These are phyloP conservation scores for Vicia faba DNA, from an alignment of 306 rosid genomes.

Conservation along the genomic window DNA sequence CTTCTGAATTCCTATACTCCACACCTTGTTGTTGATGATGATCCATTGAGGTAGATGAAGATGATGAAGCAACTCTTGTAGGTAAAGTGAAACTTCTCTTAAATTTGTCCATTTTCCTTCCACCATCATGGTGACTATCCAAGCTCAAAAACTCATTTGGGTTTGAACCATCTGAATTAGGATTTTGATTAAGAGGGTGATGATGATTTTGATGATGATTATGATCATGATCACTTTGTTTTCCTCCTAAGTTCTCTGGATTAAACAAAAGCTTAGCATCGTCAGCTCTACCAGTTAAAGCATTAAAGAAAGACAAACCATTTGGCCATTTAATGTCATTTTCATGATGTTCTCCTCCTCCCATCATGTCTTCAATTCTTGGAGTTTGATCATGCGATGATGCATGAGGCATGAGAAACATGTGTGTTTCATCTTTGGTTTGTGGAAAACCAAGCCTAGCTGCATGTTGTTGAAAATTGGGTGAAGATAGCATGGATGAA, in stretches of 20 bases:
- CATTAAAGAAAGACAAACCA: slow-evolving; percentile 83
- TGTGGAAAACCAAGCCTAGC: slow-evolving; percentile 65
- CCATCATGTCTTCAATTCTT: slow-evolving; percentile 75
- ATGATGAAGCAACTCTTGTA: slow-evolving; percentile 76
- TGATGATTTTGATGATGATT: slow-evolving; percentile 34
- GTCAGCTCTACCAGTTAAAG: slow-evolving; percentile 77
- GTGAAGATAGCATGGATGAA: slow-evolving; percentile 68
- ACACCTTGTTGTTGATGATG: slow-evolving; percentile 63
- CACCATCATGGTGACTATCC: slow-evolving; percentile 66
- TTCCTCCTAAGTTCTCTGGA: slow-evolving; percentile 65
- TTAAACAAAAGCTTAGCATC: slow-evolving; percentile 84
- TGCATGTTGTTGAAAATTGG: slow-evolving; percentile 65
- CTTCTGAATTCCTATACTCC: slow-evolving; percentile 72
- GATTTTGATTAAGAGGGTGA: slow-evolving; percentile 35
- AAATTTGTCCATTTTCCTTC: slow-evolving; percentile 75
- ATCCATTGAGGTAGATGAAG: slow-evolving; percentile 84
- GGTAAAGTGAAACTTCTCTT: slow-evolving; percentile 86
- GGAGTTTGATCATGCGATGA: slow-evolving; percentile 45
- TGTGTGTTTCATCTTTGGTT: slow-evolving; percentile 71
- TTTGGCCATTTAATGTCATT: slow-evolving; percentile 93
- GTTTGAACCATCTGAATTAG: slow-evolving; percentile 49
- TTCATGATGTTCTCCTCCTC: slow-evolving; percentile 75
- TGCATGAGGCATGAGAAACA: slow-evolving; percentile 80
- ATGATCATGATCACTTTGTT: slow-evolving; percentile 44
- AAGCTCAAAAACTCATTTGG: slow-evolving; percentile 87